Base-by-base conservation (phyloP, 441 rosid genomes). In the Codiaeum variegatum region DNA sequence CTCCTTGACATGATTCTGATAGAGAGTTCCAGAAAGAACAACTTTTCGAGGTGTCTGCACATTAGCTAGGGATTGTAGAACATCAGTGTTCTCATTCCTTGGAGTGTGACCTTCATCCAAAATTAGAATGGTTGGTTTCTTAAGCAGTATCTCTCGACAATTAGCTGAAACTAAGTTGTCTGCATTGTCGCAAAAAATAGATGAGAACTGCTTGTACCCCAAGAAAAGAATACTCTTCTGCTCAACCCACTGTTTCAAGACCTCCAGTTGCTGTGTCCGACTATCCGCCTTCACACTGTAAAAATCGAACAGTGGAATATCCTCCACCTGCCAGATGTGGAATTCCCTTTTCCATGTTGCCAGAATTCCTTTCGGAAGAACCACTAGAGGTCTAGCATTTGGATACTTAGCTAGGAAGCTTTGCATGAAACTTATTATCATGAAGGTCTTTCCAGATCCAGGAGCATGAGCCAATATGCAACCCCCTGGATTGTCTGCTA, bases 401-500 rank as follows among this genome's bases (percentile, higher is more conserved):
- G 95, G 93, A 78, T 87, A 81, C 73, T 82, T 89, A 32, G 92
- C 95, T 54, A 92, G 85, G 77, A 94, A 94, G 72, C 97, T 94
- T 66, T 92, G 97, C 81, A 94, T 76, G 77, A 92, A 92, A 77
- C 97, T 94, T 51, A 92, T 92, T 26, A 92, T 86, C 84, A 92
- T 87, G 66, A 94, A 94, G 12, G 98, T 92, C 79, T 94, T 92
- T 42, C 97, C 98, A n/a, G 98, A 94, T 40, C 98, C 98, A 12
- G 97, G 98, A 12, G 97, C 95, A 83, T 92, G 95, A 61, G 98
- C 97, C 80, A 92, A 67, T 70, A 94, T 89, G 79, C 97, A 90
- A 29, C 97, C 98, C 34, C 97, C 91, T 10, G 98, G 97, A 58
- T 85, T 78, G 66, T 94, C 95, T 0, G 84, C 66, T 44, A 84